A percentile compares a stretch with the other conserved stretches of the same genome.
Conservation (phyloP, 805 yeast genomes). For the Hemisphaericaspora nanyangensis region DNA sequence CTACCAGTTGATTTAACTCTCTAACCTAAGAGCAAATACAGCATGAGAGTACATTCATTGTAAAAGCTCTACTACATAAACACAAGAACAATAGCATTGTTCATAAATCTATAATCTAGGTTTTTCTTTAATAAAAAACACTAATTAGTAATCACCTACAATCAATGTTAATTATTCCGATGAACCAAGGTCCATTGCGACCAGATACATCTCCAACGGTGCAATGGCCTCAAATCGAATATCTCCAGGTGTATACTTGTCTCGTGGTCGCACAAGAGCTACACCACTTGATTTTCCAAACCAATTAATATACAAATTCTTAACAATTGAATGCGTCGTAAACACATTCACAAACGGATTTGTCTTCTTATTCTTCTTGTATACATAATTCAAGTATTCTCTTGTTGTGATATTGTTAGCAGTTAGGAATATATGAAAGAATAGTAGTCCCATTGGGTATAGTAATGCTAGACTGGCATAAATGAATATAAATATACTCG, state of each 20-base stretch:
- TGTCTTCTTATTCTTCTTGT: conserved; percentile 20
- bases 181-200: too few relatives aligned
- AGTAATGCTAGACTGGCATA: conserved; percentile 42
- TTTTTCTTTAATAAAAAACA: too few relatives aligned
- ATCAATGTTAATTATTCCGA: too few relatives aligned
- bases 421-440: conserved; percentile 53
- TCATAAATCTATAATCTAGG: too few relatives aligned
- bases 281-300: conserved; percentile 27
- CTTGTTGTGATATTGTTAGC: conserved; percentile 65
- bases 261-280: conserved; percentile 16
- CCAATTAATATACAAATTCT: conserved; percentile 36
- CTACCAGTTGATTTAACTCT: too few relatives aligned
- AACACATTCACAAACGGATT: conserved; percentile 28
- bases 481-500: conserved; percentile 50
- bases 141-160: too few relatives aligned
- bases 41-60: too few relatives aligned
- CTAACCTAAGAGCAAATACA: too few relatives aligned
- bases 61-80: too few relatives aligned
- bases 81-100: too few relatives aligned
- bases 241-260: conserved; percentile 19
- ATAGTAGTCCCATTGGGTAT: conserved; percentile 54
- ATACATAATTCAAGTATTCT: conserved; percentile 56
- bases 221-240: conserved; percentile 21
- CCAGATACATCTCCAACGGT: too few relatives aligned
- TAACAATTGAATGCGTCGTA: conserved; percentile 17